Conservation (phyloP, 345 rosid genomes). For the Populus deltoides region DNA sequence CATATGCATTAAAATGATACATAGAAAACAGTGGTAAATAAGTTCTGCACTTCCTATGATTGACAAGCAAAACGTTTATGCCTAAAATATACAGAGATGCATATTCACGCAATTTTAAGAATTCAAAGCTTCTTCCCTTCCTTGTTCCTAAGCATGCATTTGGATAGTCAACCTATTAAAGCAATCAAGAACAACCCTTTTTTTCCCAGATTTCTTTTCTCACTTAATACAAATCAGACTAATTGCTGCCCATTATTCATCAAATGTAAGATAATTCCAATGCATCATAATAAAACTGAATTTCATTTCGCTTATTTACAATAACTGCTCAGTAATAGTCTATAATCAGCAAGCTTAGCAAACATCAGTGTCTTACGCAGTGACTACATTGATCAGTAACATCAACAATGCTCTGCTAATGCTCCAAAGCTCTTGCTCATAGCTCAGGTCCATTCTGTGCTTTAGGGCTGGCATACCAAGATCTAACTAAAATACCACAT, state of each 20-base stretch:
- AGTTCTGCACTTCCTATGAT: not conserved
- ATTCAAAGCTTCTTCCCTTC: not conserved
- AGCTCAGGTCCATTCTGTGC: not conserved
- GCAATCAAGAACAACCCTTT: not conserved
- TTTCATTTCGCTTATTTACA: not conserved
- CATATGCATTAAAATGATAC: not conserved
- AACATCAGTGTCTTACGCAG: not conserved
- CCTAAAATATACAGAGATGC: not conserved
- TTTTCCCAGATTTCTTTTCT: not conserved
- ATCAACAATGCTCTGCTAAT: not conserved
- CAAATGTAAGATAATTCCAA: not conserved
- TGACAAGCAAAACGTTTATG: not conserved
- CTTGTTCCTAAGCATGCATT: not conserved
- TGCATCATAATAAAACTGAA: not conserved
- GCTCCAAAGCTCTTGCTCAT: not conserved
- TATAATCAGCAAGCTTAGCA: not conserved
- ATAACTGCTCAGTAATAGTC: not conserved
- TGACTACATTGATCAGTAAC: not conserved
- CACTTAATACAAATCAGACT: not conserved
- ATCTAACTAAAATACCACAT: not conserved
- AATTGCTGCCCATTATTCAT: not conserved
- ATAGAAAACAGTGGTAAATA: not conserved
- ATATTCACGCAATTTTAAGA: not conserved
- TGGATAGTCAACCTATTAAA: not conserved
- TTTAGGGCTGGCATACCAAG: not conserved